Evolutionary conservation across 2,329 filamentous ascomycete genomes (phyloP).

Genomic region (Fusarium nematophilum): DNA sequence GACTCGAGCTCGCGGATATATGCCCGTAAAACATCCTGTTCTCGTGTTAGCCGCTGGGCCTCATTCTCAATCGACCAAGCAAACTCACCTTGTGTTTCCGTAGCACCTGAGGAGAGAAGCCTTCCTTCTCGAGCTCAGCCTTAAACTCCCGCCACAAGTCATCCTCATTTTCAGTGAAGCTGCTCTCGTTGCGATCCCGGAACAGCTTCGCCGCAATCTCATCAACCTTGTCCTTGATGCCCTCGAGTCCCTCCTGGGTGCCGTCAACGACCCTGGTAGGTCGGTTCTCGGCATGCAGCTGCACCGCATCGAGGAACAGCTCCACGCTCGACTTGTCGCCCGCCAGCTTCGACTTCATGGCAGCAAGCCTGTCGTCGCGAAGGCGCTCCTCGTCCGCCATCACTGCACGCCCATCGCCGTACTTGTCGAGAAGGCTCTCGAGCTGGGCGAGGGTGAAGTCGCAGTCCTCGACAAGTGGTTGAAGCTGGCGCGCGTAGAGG

Average conservation of each 20-base stretch:
- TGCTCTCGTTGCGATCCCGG: slow-evolving; percentile 53
- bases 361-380: slow-evolving; percentile 53
- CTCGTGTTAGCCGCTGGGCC: slow-evolving; percentile 26
- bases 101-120: slow-evolving; percentile 66
- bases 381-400: slow-evolving; percentile 46
- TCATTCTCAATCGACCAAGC: neutral
- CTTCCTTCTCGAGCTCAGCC: slow-evolving; percentile 67
- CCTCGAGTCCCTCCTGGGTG: slow-evolving; percentile 59
- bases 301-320: slow-evolving; percentile 67
- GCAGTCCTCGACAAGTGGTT: slow-evolving; percentile 65
- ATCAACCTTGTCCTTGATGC: slow-evolving; percentile 71
- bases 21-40: slow-evolving; percentile 67
- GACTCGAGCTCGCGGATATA: slow-evolving; percentile 71
- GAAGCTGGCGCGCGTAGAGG: slow-evolving; percentile 62
- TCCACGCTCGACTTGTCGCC: slow-evolving; percentile 65
- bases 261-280: slow-evolving; percentile 49
- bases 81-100: slow-evolving; percentile 66
- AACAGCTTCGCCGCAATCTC: slow-evolving; percentile 64
- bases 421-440: slow-evolving; percentile 62
- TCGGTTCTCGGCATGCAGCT: slow-evolving; percentile 59
- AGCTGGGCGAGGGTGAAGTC: slow-evolving; percentile 67
- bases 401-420: slow-evolving; percentile 46
- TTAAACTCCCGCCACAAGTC: slow-evolving; percentile 69
- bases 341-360: slow-evolving; percentile 59
- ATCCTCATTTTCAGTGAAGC: slow-evolving; percentile 58